A percentile compares a stretch with the other conserved stretches of the same genome.
Evolutionary conservation across 1,284 basidiomycete species (phyloP).

Genomic region (Golubevia sp.): DNA sequence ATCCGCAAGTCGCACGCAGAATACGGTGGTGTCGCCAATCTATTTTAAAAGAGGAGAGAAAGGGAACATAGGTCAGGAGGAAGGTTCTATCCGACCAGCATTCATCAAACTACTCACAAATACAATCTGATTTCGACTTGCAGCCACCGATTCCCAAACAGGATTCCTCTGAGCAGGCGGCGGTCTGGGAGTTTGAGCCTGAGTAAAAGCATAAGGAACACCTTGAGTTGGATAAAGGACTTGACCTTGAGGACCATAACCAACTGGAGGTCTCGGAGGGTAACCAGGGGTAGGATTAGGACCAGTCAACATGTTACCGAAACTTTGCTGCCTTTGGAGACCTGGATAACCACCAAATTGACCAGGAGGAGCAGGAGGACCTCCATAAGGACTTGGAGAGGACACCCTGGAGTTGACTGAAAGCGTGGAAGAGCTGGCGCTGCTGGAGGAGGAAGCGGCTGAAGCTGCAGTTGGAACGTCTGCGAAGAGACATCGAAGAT

Average conservation of each 20-base stretch:
- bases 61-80: background rate
- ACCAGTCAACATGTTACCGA: conserved; percentile 20
- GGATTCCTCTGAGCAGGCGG: conserved; percentile 41
- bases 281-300: conserved; percentile 16
- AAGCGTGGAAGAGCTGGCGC: background rate
- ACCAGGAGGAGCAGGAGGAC: background rate
- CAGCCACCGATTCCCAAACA: conserved; percentile 46
- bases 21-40: conserved; percentile 43
- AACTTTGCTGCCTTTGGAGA: conserved; percentile 1
- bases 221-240: conserved; percentile 15
- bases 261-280: conserved; percentile 18
- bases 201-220: conserved; percentile 35
- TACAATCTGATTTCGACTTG: conserved; percentile 52
- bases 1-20: conserved; percentile 29
- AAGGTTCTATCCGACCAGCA: no score
- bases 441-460: conserved; percentile 12
- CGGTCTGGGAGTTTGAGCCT: conserved; percentile 18
- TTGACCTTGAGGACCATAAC: conserved; percentile 16
- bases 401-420: background rate
- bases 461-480: conserved; percentile 82
- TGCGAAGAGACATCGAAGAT: conserved; percentile 79
- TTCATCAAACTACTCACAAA: conserved; percentile 17
- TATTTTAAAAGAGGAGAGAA: background rate
- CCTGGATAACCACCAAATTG: conserved; percentile 1
- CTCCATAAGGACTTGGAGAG: conserved; percentile 10